Conservation (phyloP, 108 stramenopile genomes). For the Chaetoceros muelleri region DNA sequence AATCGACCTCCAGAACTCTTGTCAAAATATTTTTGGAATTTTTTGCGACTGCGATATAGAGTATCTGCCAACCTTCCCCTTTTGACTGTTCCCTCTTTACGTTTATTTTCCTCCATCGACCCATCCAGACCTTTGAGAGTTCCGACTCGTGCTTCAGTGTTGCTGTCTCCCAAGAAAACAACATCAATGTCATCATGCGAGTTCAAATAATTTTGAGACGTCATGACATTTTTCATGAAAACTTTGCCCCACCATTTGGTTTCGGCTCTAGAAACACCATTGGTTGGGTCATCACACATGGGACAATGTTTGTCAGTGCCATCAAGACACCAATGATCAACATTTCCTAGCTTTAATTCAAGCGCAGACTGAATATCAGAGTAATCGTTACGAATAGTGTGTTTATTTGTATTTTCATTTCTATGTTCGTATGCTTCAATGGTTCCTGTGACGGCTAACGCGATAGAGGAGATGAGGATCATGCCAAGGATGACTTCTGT, state of each 20-base stretch:
- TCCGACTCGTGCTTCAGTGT: slow-evolving; percentile 30
- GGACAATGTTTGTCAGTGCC: slow-evolving; percentile 19
- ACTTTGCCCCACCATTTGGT: slow-evolving; percentile 29
- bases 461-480: background rate
- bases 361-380: slow-evolving; percentile 15
- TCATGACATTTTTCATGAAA: slow-evolving; percentile 26
- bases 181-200: slow-evolving; percentile 17
- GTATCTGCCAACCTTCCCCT: background rate
- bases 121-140: slow-evolving; percentile 9
- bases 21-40: slow-evolving; percentile 24
- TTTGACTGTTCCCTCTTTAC: slow-evolving; percentile 4
- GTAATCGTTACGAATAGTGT: slow-evolving; percentile 15
- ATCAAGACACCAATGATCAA: slow-evolving; percentile 36
- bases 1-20: slow-evolving; percentile 23
- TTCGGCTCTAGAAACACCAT: slow-evolving; percentile 14
- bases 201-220: slow-evolving; percentile 3
- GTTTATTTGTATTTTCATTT: background rate
- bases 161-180: slow-evolving; percentile 37
- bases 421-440: background rate
- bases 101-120: background rate
- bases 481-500: background rate
- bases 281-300: slow-evolving; percentile 28
- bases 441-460: background rate
- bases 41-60: slow-evolving; percentile 3
- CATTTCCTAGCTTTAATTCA: slow-evolving; percentile 31